Percentiles rank a stretch among this genome's conserved stretches.
phyloP scores from a whole-genome alignment of 1,284 basidiomycete species.

The Moesziomyces sp. region DNA sequence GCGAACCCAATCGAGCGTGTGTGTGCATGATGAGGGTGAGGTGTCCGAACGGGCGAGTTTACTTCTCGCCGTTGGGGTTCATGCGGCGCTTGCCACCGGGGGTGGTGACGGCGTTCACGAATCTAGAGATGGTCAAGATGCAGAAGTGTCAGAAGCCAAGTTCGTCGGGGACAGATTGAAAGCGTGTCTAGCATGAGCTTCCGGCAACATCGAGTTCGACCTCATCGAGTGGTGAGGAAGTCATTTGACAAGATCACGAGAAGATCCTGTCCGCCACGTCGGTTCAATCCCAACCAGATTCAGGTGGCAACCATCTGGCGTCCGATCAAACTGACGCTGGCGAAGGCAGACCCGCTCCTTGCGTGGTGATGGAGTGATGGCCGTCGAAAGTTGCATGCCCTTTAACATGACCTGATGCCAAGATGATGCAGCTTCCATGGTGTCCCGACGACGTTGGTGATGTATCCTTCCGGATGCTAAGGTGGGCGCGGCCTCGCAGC shows the following conservation, averaged over 20 bases:
- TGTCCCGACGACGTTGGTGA: no score
- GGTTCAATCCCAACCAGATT: not conserved
- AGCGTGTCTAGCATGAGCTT: not conserved
- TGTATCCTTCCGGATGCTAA: no score
- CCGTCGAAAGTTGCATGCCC: no score
- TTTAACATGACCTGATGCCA: no score
- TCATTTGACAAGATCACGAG: no score
- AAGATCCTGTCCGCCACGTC: no score
- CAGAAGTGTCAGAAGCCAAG: constrained; percentile 4
- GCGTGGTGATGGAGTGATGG: no score
- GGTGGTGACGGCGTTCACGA: constrained; percentile 91
- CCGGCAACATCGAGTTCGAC: not conserved
- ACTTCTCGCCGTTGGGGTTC: constrained; percentile 70
- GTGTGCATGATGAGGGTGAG: constrained; percentile 57
- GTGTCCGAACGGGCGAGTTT: constrained; percentile 19
- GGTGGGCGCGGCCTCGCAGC: not conserved
- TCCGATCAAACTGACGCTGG: no score
- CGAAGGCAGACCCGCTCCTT: no score
- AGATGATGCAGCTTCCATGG: no score
- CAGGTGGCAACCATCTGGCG: no score
- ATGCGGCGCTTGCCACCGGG: constrained; percentile 95
- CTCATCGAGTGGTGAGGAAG: no score
- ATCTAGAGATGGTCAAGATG: constrained; percentile 71
- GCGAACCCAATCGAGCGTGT: not conserved
- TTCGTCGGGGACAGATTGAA: not conserved